Evolutionary conservation across 2,329 filamentous ascomycete species (phyloP).

Genomic region (Phialophora expanda): DNA sequence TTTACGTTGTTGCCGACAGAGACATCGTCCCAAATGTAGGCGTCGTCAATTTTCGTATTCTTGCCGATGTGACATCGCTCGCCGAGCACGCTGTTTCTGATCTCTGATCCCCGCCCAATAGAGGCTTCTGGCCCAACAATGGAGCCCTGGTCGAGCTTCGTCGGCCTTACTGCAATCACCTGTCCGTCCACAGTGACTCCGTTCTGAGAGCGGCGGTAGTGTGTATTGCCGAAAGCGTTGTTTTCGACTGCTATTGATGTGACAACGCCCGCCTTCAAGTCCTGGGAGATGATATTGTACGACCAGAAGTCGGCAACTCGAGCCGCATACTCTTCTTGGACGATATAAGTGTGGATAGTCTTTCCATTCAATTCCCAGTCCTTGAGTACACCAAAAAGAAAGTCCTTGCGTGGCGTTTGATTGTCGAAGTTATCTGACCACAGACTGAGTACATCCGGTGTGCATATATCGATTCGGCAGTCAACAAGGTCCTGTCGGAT

Average conservation of each 20-base stretch:
- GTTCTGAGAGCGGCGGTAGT: constrained; percentile 74
- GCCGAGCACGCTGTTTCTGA: constrained; percentile 81
- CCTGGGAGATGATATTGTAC: constrained; percentile 86
- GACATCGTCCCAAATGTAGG: constrained; percentile 87
- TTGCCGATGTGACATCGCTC: constrained; percentile 83
- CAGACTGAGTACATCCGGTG: constrained; percentile 88
- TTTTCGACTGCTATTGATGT: constrained; percentile 37
- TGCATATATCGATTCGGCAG: constrained; percentile 95
- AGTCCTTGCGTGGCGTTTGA: constrained; percentile 84
- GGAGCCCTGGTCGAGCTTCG: constrained; percentile 69
- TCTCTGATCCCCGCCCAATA: constrained; percentile 72
- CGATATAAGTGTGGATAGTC: constrained; percentile 89
- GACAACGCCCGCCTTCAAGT: constrained; percentile 49
- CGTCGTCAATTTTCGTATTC: constrained; percentile 77
- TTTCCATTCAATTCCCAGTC: constrained; percentile 97
- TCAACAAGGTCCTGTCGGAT: constrained; percentile 88
- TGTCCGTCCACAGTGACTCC: constrained; percentile 53
- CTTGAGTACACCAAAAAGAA: constrained; percentile 89
- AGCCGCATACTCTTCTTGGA: constrained; percentile 82
- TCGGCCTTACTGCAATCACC: constrained; percentile 74
- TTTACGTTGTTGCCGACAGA: constrained; percentile 75
- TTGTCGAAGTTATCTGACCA: constrained; percentile 99
- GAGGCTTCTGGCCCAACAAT: constrained; percentile 78
- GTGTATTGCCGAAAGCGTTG: constrained; percentile 77
- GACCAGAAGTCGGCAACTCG: constrained; percentile 83